A percentile compares a stretch with the other conserved stretches of the same genome.
phyloP scores from a whole-genome alignment of 257 asterid species.

The Henckelia pumila region DNA sequence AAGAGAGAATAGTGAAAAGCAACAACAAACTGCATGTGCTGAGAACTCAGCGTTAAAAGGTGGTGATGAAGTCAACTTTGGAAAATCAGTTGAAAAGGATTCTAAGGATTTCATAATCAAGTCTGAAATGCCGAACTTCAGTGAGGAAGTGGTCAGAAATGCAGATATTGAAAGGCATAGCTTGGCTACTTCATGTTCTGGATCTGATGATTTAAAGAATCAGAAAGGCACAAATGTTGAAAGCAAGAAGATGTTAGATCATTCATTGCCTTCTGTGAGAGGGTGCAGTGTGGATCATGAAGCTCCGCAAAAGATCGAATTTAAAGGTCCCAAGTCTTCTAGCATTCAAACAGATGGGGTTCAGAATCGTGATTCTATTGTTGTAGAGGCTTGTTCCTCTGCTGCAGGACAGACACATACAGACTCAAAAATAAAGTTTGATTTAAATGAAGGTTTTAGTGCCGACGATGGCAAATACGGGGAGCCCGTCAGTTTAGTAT shows the following conservation, averaged over 20 bases:
- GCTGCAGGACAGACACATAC: slow-evolving; percentile 21
- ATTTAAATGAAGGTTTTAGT: slow-evolving; percentile 48
- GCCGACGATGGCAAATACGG: slow-evolving; percentile 39
- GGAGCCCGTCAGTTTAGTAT: slow-evolving; percentile 25
- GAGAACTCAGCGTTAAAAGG: slow-evolving; percentile 16
- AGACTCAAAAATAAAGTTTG: slow-evolving; percentile 36
- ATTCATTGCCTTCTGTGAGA: slow-evolving; percentile 15
- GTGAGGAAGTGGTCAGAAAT: slow-evolving; percentile 1
- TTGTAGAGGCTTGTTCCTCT: slow-evolving; percentile 25
- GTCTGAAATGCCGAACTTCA: slow-evolving; percentile 16
- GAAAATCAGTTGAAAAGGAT: slow-evolving; percentile 24
- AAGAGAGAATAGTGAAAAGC: slow-evolving; percentile 23
- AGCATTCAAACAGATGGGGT: slow-evolving; percentile 24
- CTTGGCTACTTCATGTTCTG: slow-evolving; percentile 13
- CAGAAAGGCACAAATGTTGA: slow-evolving; percentile 15
- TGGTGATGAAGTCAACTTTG: slow-evolving; percentile 16
- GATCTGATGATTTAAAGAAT: slow-evolving; percentile 11
- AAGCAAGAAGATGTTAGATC: neutral
- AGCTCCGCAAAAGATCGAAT: slow-evolving; percentile 30
- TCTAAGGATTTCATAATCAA: neutral
- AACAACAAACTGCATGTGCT: slow-evolving; percentile 20
- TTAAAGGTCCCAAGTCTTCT: slow-evolving; percentile 25
- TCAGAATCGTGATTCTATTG: slow-evolving; percentile 4
- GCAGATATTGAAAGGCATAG: slow-evolving; percentile 16
- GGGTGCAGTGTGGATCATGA: slow-evolving; percentile 12